Evolutionary conservation across 805 yeast genomes (phyloP), one percentile per base, ranked within the genome.

Genomic region (Monosporozyma yasuniensis): DNA sequence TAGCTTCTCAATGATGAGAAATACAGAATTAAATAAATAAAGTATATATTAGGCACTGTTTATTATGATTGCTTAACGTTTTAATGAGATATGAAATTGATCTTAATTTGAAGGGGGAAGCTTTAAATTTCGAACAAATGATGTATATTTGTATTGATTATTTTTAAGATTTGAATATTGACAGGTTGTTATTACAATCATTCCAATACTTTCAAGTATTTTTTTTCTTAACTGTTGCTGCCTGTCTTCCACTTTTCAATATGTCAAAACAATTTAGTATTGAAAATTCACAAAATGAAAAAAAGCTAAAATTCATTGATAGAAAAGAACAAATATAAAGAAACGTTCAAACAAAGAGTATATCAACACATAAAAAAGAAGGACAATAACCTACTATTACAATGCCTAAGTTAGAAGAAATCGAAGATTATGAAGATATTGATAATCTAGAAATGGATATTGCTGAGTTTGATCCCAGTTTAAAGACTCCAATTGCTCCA

Each of bases 361-460:
- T 14, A 30, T 9, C 34, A 12, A 30, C 3, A 30, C 34, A 5
- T 22, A 21, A n/a, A 42, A 42, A 21, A 14, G 22, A 23, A 7
- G 10, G n/a, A 42, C 21, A 42, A 19, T 10, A 10, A 21, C 27
- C 4, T 16, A 22, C 27, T 6, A 16, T 8, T 27, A 12, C 21
- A 42, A 81, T 80, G 82, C 93, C 95, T 11, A 72, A 71, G 32
- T 65, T 85, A 50, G 95, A 85, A 64, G 90, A 84, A 58, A 80
- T 85, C 51, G 74, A 72, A 50, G 89, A 84, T 64, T 85, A 80
- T 61, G 95, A 87, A 55, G 90, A 84, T 59, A 81, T 91, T 68
- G 97, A 90, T 63, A 83, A 89, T 70, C 74, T 88, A 81, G 96
- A 91, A 60, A 84, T 87, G 86, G 96, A 90, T 68, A 73, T 90